Base-by-base conservation (phyloP, 192 early-diverging fungal genomes). In the Coemansia sp. region DNA sequence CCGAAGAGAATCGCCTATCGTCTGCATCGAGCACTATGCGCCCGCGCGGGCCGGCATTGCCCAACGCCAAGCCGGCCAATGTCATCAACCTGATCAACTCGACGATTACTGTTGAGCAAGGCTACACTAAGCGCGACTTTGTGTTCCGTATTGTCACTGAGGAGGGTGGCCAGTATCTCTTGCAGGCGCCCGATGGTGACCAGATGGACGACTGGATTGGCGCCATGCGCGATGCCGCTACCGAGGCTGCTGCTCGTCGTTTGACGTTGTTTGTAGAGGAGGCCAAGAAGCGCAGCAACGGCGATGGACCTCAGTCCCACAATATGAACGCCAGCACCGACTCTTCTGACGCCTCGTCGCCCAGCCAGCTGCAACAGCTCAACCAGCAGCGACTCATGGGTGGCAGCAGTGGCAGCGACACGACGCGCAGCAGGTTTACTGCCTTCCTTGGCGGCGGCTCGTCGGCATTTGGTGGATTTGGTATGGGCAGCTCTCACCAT, bases 71-170 rank as follows among this genome's bases (percentile, higher is more conserved):
- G 65, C 83, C 90, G 2, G 85, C 87, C 4, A 82, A 88, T 12
- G 91, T 92, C 20, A 89, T 92, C 78, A 92, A 90, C 61, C 70
- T 91, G 53, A 90, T 92, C 75, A 90, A 91, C 71, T 89, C 89
- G 4, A 88, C 87, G n/a, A 88, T 86, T 13, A 86, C 87, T 3
- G 81, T 89, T 15, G 89, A 88, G 43, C 84, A 86, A 55, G 84
- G 83, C 4, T 87, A 89, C 59, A 85, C 86, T 0, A 89, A 90
- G 64, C 85, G 88, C 32, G 88, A 89, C 39, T 88, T 75, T 75
- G 89, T 92, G n/a, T 92, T 92, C 71, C 89, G 89, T 22, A 85
- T 92, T 63, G 85, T 90, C 37, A 92, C 87, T 4, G 91, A 92
- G 58, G 91, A 92, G 82, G 91, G 91, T 11, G 91, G 86, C 0